A percentile compares a stretch with the other conserved stretches of the same genome.
Evolutionary conservation across 768 basidiomycete species (phyloP).

Genomic region (Suillus americanus): DNA sequence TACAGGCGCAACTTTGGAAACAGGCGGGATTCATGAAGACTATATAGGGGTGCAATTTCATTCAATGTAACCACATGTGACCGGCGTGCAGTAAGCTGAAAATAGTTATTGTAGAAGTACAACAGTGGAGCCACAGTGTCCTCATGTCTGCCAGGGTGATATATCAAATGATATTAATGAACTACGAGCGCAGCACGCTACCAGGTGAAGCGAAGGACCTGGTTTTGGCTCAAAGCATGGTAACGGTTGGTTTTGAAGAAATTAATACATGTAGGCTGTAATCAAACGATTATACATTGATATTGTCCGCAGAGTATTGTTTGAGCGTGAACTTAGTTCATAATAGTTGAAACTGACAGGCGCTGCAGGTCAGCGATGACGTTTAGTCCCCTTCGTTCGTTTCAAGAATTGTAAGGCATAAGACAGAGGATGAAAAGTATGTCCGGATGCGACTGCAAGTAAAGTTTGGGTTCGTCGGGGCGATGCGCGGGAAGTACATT

Average conservation of each 20-base stretch:
- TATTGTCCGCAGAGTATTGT: not conserved
- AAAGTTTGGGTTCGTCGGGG: not conserved
- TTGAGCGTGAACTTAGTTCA: not conserved
- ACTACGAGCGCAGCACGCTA: not conserved
- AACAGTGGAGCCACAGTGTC: not conserved
- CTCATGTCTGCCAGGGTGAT: not conserved
- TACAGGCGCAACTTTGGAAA: not conserved
- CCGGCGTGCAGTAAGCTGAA: not conserved
- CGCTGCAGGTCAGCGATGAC: conserved; percentile 90
- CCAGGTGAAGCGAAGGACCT: not conserved
- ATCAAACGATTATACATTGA: not conserved
- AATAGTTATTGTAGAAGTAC: not conserved
- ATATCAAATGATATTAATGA: not conserved
- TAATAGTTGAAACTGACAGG: conserved; percentile 33
- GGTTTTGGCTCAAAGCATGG: not conserved
- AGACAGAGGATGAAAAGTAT: conserved; percentile 92
- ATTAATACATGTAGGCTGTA: not conserved
- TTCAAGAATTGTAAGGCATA: conserved; percentile 65
- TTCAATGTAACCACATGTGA: not conserved
- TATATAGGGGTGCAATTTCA: not conserved
- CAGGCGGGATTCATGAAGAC: not conserved
- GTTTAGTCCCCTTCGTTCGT: conserved; percentile 32
- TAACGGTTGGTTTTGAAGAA: not conserved
- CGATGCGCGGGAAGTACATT: not conserved
- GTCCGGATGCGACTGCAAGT: conserved; percentile 35